Percentiles rank a stretch among this genome's conserved stretches.
phyloP scores from a whole-genome alignment of 1,284 basidiomycete species.

The Sanguinoderma infundibulare region DNA sequence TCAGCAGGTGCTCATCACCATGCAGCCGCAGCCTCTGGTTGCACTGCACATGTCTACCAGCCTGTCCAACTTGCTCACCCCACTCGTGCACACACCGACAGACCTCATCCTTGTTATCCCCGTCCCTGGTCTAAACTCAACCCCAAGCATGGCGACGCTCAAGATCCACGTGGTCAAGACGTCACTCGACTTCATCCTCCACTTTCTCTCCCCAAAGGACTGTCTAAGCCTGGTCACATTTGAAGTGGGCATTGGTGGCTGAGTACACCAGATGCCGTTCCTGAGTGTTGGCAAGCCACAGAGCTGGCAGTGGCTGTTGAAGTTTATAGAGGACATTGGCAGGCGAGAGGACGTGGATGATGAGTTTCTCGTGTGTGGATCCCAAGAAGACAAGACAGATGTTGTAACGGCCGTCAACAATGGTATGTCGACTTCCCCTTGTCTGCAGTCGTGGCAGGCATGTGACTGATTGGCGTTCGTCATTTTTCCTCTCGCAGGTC shows the following conservation, averaged over 20 bases:
- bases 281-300: slow-evolving; percentile 71
- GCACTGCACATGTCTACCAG: slow-evolving; percentile 79
- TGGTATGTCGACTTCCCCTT: slow-evolving; percentile 51
- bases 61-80: slow-evolving; percentile 77
- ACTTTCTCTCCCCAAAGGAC: slow-evolving; percentile 76
- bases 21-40: slow-evolving; percentile 54
- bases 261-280: slow-evolving; percentile 89
- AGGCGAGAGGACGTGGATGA: slow-evolving; percentile 55
- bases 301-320: slow-evolving; percentile 71
- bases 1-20: slow-evolving; percentile 58
- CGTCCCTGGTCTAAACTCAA: slow-evolving; percentile 73
- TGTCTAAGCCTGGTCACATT: slow-evolving; percentile 88
- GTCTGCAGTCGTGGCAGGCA: neutral
- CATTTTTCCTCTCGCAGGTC: slow-evolving; percentile 50
- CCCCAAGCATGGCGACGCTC: slow-evolving; percentile 79
- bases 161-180: slow-evolving; percentile 87
- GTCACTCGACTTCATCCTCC: slow-evolving; percentile 84
- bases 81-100: slow-evolving; percentile 84
- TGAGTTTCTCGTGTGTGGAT: slow-evolving; percentile 78
- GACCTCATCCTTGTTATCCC: slow-evolving; percentile 94
- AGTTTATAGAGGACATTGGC: slow-evolving; percentile 78
- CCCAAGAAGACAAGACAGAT: slow-evolving; percentile 89
- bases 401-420: slow-evolving; percentile 97
- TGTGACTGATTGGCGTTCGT: slow-evolving; percentile 10
- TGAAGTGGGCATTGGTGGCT: slow-evolving; percentile 80